phyloP scores from a whole-genome alignment of 2,329 filamentous ascomycete species.

The Monilinia aucupariae region DNA sequence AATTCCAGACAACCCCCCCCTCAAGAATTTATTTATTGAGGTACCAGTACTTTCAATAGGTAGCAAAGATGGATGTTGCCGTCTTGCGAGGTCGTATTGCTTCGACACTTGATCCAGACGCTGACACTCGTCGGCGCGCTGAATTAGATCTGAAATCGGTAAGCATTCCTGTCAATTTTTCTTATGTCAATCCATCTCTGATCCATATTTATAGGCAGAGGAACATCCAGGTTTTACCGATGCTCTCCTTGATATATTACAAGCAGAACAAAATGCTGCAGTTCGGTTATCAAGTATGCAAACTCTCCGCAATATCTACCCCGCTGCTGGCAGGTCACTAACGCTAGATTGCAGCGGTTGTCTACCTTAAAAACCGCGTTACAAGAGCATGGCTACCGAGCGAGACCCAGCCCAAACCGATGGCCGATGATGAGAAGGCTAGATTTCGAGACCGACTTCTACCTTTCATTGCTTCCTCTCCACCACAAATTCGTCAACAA shows the following conservation, averaged over 20 bases:
- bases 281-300: slow-evolving; percentile 82
- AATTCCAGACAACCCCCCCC: slow-evolving; percentile 2
- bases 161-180: slow-evolving; percentile 34
- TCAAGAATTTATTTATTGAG: slow-evolving; percentile 7
- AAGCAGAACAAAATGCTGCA: slow-evolving; percentile 77
- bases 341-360: slow-evolving; percentile 60
- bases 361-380: slow-evolving; percentile 97
- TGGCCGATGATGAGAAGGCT: slow-evolving; percentile 83
- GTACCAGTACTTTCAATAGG: slow-evolving; percentile 11
- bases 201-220: slow-evolving; percentile 61
- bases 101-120: slow-evolving; percentile 68
- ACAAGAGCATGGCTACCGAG: slow-evolving; percentile 81
- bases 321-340: slow-evolving; percentile 31
- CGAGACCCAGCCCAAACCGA: slow-evolving; percentile 62
- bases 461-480: slow-evolving; percentile 77
- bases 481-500: slow-evolving; percentile 80
- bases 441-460: slow-evolving; percentile 83
- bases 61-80: slow-evolving; percentile 60
- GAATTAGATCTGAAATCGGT: slow-evolving; percentile 80
- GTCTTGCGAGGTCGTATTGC: slow-evolving; percentile 71
- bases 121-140: slow-evolving; percentile 68
- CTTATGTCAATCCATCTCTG: slow-evolving; percentile 20
- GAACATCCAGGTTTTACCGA: slow-evolving; percentile 84
- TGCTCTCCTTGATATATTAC: slow-evolving; percentile 83
- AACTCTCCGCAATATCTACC: slow-evolving; percentile 27